Base-by-base conservation (phyloP, 129 eudicot genomes). In the Tagetes patula region DNA sequence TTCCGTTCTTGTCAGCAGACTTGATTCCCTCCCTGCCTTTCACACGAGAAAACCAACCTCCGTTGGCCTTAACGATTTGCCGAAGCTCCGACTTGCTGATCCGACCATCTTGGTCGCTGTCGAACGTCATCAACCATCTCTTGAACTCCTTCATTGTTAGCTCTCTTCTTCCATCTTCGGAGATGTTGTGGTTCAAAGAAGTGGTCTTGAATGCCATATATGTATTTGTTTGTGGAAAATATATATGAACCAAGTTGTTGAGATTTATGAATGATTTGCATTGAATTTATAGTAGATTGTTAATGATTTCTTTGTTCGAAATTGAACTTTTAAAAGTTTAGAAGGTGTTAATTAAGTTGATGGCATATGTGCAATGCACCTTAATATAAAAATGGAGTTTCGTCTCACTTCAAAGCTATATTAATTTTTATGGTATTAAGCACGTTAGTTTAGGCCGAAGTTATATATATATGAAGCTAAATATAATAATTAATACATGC, bases 121-220 rank as follows among this genome's bases (percentile, higher is more conserved):
- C 88, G 40, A 84, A 78, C 9, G 38, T 75, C 83, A 68, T 77
- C 69, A 84, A 48, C 88, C 88, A 84, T 68, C 72, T 65, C 45
- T 74, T 81, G 78, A 84, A 81, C 72, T 81, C 83, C 32, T 81
- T 74, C n/a, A 84, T 9, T 1, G 85, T 84, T 43, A 84, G 83
- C 59, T 84, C 84, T 20, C 74, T 64, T 53, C 74, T 72, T 58
- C 84, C 87, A 47, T 79, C 79, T 33, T 70, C 77, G 3, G 77
- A 37, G 65, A 43, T 54, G 12, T 67, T 46, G 0, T 67, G 70
- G 66, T 56, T 66, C 59, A 67, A 33, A 20, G 9, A 65, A 34
- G 61, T 59, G 38, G 69, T 67, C 42, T 61, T 71, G 41, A 84
- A 79, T 52, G 87, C 82, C 87, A 84, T 20, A 20, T 20, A 20